Evolutionary conservation across 2,329 filamentous ascomycete species (phyloP).

Genomic region (Exophiala bonariae): DNA sequence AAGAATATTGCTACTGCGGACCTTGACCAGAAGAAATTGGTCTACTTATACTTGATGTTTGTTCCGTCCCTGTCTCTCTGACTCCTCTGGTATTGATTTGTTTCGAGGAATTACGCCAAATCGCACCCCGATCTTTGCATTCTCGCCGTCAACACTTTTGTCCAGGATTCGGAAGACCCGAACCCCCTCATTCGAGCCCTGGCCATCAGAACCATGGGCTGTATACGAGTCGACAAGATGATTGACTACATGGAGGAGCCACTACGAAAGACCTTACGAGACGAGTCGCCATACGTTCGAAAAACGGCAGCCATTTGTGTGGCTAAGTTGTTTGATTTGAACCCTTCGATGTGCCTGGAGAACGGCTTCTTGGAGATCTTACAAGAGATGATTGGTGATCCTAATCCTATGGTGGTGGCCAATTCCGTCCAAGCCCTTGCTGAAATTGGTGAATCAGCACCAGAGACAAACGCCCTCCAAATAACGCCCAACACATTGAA

Average conservation of each 20-base stretch:
- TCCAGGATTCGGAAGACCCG: slow-evolving; percentile 97
- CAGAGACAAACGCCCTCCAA: slow-evolving; percentile 82
- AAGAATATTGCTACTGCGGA: slow-evolving; percentile 98
- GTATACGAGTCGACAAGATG: slow-evolving; percentile 98
- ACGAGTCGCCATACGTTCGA: slow-evolving; percentile 96
- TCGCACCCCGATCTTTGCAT: slow-evolving; percentile 98
- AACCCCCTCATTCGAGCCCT: slow-evolving; percentile 93
- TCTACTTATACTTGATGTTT: slow-evolving; percentile 96
- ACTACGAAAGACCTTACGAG: slow-evolving; percentile 87
- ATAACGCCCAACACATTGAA: slow-evolving; percentile 83
- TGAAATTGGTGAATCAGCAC: slow-evolving; percentile 86
- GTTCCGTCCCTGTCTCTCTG: slow-evolving; percentile 28
- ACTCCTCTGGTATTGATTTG: slow-evolving; percentile 6
- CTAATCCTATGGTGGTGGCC: slow-evolving; percentile 98
- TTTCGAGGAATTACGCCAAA: slow-evolving; percentile 92
- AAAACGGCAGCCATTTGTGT: slow-evolving; percentile 98
- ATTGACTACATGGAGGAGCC: slow-evolving; percentile 99
- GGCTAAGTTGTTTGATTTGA: slow-evolving; percentile 95
- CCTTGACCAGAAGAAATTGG: slow-evolving; percentile 98
- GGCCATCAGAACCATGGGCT: slow-evolving; percentile 97
- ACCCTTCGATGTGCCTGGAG: slow-evolving; percentile 87
- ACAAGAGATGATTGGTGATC: slow-evolving; percentile 94
- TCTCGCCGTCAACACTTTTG: slow-evolving; percentile 97
- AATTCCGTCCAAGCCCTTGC: slow-evolving; percentile 93
- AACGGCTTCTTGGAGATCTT: slow-evolving; percentile 93